Base-by-base conservation (phyloP, 495 filamentous ascomycete species). In the Aspergillus conjunctus region DNA sequence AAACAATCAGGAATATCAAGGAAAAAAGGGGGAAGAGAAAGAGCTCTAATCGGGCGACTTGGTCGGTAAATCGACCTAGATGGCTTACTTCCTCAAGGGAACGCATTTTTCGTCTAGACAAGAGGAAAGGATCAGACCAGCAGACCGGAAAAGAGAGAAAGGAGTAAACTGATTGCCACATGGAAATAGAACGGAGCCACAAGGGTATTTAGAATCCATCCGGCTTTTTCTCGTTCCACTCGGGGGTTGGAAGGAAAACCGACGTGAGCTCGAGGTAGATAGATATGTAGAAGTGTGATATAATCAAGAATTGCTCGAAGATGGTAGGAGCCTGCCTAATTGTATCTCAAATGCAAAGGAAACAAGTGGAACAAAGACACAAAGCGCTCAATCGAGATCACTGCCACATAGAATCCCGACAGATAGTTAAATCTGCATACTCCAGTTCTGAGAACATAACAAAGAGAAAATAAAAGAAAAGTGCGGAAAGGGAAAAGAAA, bases 361-460 rank as follows among this genome's bases (percentile, higher is more conserved):
- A 58, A 59, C 22, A 61, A 61, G 58, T 44, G n/a, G 54, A 58
- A 53, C 45, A 60, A 66, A 61, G 45, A 65, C 65, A 68, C 55
- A 61, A 63, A 20, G 54, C 66, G 66, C 68, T 71, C 66, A 63
- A 55, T 58, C 62, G 61, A 64, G 61, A 67, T 66, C 68, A 64
- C 61, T 68, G 65, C 60, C 63, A 62, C 52, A 51, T 34, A 58
- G 44, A 65, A 61, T 63, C 58, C 45, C 54, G 60, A 64, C 49
- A 62, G 46, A 54, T 52, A 64, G 18, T 11, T 18, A 54, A 59
- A 49, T 54, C 50, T 53, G 52, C 37, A 46, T 53, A 65, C 46
- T 59, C 52, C 54, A 22, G 32, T 54, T 59, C 37, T 55, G 58
- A 46, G 41, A 54, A 56, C 43, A 58, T 56, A 54, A 37, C 54